Evolutionary conservation across 768 basidiomycete genomes (phyloP), one percentile per base, ranked within the genome.

Genomic region (Chalciporus pseudorubinellus): DNA sequence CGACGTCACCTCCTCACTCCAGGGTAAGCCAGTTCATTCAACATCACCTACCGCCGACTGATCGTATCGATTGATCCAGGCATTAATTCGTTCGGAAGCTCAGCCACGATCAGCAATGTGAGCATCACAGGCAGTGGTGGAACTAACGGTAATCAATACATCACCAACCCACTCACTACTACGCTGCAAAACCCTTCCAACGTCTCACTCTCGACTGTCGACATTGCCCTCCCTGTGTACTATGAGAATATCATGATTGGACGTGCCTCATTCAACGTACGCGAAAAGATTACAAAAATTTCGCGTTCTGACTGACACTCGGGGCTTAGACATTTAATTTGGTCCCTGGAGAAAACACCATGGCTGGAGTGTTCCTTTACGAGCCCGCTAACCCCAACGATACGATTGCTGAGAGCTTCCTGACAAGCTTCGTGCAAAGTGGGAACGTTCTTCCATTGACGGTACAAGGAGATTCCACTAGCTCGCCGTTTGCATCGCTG

Each of bases 101-200:
- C 66, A 8, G 81, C 84, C 1, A 29, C 59, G 2, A 68, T 87
- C 43, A 75, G 71, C 63, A 77, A 88, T 48, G 78, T 87, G 28
- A 72, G 74, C 5, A 80, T 88, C 28, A 70, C 74, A 18, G 86
- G 85, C 21, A 85, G 85, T 58, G 85, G 86, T 33, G 84, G 83
- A 38, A 70, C 65, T 45, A 79, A 78, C n/a, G 83, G 83, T 6
- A 72, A 72, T 53, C 70, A 85, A 64, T 89, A 74, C 59, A 75
- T 88, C 39, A 66, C 77, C 26, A 62, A 81, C 3, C 84, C 82
- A 2, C 64, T 87, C n/a, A 80, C 76, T 1, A 77, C 83, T 18
- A 74, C 67, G 13, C 69, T 88, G 41, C 63, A 82, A 20, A 88
- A 89, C 53, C 87, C 85, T 7, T 86, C 85, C 6, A 85, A 86